A percentile compares a stretch with the other conserved stretches of the same genome.
Conservation (phyloP, 306 rosid genomes). For the Vigna angularis region DNA sequence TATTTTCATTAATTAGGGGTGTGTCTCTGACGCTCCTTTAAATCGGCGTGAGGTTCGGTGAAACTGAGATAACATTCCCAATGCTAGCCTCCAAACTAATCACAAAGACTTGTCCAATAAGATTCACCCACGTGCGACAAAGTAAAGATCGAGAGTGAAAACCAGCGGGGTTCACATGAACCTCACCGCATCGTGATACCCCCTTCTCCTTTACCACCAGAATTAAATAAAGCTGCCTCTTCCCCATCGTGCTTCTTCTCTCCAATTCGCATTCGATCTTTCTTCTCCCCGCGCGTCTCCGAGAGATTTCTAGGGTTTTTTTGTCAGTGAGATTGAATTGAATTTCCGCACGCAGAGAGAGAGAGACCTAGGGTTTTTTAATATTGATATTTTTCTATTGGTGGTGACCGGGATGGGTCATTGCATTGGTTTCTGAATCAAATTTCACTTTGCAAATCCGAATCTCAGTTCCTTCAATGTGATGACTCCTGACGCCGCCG, state of each 20-base stretch:
- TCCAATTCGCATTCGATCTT: conserved; percentile 40
- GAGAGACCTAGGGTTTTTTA: conserved; percentile 38
- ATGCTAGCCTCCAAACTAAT: neutral
- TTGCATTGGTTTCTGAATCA: conserved; percentile 51
- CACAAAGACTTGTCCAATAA: neutral
- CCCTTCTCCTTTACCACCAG: conserved; percentile 27
- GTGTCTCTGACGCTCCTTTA: conserved; percentile 46
- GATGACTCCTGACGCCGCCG: conserved; percentile 66
- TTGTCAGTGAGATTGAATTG: conserved; percentile 42
- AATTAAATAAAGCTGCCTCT: conserved; percentile 55
- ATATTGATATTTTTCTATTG: neutral
- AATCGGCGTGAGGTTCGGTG: conserved; percentile 50
- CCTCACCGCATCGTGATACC: conserved; percentile 12
- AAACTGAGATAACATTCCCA: neutral
- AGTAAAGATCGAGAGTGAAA: neutral
- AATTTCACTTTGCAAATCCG: conserved; percentile 41
- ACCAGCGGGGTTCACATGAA: conserved; percentile 26
- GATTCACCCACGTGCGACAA: neutral
- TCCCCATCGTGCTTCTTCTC: conserved; percentile 39
- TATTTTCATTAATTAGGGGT: conserved; percentile 32
- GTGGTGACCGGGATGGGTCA: conserved; percentile 43
- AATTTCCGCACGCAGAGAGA: neutral
- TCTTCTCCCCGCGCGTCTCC: conserved; percentile 45
- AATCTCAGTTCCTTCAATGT: conserved; percentile 52
- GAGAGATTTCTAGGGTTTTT: conserved; percentile 68